phyloP scores from a whole-genome alignment of 2,329 filamentous ascomycete species.

The Verticillium dahliae region DNA sequence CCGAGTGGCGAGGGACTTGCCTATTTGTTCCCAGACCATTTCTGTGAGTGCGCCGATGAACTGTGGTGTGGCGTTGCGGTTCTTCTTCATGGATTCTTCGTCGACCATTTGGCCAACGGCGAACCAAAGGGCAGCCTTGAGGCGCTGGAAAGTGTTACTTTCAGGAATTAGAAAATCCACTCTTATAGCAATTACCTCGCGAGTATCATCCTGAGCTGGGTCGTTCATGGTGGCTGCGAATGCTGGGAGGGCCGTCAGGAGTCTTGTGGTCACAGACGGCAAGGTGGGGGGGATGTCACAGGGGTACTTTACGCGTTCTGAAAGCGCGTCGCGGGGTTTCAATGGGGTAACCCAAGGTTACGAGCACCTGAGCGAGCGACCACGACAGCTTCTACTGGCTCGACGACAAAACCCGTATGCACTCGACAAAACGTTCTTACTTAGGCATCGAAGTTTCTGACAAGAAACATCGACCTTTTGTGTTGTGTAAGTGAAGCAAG shows the following conservation, averaged over 20 bases:
- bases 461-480: no score
- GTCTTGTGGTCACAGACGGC: no score
- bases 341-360: no score
- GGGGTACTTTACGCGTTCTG: constrained; percentile 9
- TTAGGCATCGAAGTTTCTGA: no score
- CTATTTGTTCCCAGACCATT: constrained; percentile 80
- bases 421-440: no score
- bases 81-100: constrained; percentile 65
- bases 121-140: constrained; percentile 82
- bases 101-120: constrained; percentile 83
- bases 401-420: no score
- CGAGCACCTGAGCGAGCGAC: no score
- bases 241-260: no score
- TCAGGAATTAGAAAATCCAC: not conserved
- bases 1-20: constrained; percentile 35
- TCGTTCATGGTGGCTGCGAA: constrained; percentile 22
- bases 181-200: constrained; percentile 21
- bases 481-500: no score
- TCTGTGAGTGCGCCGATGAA: constrained; percentile 85
- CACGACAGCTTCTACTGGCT: no score
- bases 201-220: constrained; percentile 18
- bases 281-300: no score
- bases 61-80: constrained; percentile 83
- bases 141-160: constrained; percentile 43
- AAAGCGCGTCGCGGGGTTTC: no score